These are phyloP conservation scores for Cercospora zeae-maydis DNA, from an alignment of 2,329 filamentous ascomycete species.

Conservation along the genomic window DNA sequence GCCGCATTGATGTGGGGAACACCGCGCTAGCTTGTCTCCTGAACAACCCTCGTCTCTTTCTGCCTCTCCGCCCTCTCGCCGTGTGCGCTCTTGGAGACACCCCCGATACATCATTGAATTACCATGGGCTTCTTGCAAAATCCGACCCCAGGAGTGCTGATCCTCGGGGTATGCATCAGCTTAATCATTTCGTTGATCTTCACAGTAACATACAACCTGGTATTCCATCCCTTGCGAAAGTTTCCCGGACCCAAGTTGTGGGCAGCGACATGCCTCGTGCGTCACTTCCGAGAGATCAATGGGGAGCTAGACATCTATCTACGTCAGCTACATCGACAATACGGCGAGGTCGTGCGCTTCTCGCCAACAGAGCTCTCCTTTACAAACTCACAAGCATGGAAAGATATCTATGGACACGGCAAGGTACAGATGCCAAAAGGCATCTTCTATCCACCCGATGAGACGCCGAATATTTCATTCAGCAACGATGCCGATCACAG, in stretches of 20 bases:
- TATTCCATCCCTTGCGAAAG: constrained; percentile 42
- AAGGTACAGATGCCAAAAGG: background rate
- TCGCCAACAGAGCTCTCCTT: constrained; percentile 3
- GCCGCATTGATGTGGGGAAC: too few species aligned
- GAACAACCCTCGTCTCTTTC: too few species aligned
- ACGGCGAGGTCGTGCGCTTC: constrained; percentile 35
- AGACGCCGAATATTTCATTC: constrained; percentile 6
- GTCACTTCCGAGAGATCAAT: constrained; percentile 1
- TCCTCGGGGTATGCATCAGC: too few species aligned
- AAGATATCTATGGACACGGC: constrained; percentile 9
- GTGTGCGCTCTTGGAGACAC: too few species aligned
- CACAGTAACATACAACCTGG: constrained; percentile 37
- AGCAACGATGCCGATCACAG: constrained; percentile 6
- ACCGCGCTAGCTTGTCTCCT: too few species aligned
- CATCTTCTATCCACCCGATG: background rate
- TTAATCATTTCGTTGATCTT: background rate
- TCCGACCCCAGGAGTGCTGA: too few species aligned
- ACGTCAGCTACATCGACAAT: constrained; percentile 33
- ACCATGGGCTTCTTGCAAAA: too few species aligned
- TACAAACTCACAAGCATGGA: background rate
- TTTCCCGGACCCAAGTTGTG: constrained; percentile 38
- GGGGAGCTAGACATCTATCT: constrained; percentile 1
- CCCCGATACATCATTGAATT: too few species aligned
- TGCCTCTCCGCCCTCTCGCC: too few species aligned
- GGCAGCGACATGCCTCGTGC: background rate